phyloP scores from a whole-genome alignment of 2,329 filamentous ascomycete genomes.

The Ceratocystis alfenasii region DNA sequence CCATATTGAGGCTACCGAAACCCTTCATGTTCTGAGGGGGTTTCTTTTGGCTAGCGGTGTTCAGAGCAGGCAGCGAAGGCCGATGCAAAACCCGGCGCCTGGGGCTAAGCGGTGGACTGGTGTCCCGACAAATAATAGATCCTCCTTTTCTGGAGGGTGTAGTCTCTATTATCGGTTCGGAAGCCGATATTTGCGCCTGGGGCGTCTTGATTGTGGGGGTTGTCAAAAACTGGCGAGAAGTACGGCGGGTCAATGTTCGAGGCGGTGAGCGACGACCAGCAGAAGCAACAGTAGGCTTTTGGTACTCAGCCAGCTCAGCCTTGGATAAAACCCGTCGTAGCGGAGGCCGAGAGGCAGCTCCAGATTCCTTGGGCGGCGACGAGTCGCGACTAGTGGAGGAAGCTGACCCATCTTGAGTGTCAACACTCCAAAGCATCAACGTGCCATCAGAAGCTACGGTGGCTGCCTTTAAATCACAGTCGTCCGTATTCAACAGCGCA shows the following conservation, averaged over 20 bases:
- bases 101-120: conserved; percentile 41
- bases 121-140: conserved; percentile 33
- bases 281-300: conserved; percentile 31
- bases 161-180: conserved; percentile 34
- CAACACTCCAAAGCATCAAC: conserved; percentile 65
- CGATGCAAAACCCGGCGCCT: conserved; percentile 37
- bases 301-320: conserved; percentile 73
- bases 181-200: conserved; percentile 33
- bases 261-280: conserved; percentile 44
- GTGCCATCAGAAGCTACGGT: conserved; percentile 71
- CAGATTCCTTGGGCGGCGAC: conserved; percentile 41
- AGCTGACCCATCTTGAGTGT: conserved; percentile 33
- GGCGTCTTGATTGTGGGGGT: conserved; percentile 27
- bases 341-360: conserved; percentile 49
- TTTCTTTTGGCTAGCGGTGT: conserved; percentile 38
- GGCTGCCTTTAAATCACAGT: conserved; percentile 47
- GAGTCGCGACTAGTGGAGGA: conserved; percentile 39
- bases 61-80: conserved; percentile 44
- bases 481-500: conserved; percentile 52
- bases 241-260: conserved; percentile 41
- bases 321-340: conserved; percentile 77
- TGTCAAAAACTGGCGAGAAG: conserved; percentile 33
- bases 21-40: conserved; percentile 38
- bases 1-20: conserved; percentile 47
- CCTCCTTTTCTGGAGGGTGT: conserved; percentile 38